These are phyloP conservation scores for Gymnopus androsaceus DNA, from an alignment of 1,284 basidiomycete genomes.

Conservation along the genomic window DNA sequence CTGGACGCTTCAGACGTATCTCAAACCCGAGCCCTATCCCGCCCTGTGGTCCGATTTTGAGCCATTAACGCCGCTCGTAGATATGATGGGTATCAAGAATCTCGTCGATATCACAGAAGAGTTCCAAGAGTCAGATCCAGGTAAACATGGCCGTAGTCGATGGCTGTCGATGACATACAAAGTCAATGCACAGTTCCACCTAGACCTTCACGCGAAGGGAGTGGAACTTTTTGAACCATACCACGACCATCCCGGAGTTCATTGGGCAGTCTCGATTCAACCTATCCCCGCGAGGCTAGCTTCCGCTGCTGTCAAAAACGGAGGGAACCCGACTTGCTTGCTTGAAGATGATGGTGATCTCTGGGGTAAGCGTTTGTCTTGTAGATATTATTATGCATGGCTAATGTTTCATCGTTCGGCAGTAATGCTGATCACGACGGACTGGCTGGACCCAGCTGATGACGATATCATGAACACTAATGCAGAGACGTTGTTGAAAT, in stretches of 20 bases:
- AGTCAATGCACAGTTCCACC: conserved; percentile 21
- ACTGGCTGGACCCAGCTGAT: conserved; percentile 22
- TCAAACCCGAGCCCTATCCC: conserved; percentile 21
- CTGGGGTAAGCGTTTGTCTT: conserved; percentile 16
- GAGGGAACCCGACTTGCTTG: conserved; percentile 25
- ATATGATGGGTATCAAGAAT: conserved; percentile 24
- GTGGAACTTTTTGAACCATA: conserved; percentile 22
- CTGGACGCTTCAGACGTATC: conserved; percentile 25
- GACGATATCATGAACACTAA: conserved; percentile 21
- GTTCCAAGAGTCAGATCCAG: conserved; percentile 20
- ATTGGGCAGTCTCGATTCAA: conserved; percentile 22
- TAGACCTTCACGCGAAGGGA: conserved; percentile 22
- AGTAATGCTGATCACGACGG: conserved; percentile 17
- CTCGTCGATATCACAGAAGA: conserved; percentile 23
- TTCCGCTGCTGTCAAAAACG: conserved; percentile 15
- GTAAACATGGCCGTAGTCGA: conserved; percentile 17
- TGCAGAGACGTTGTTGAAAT: conserved; percentile 15
- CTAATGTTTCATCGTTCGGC: conserved; percentile 3
- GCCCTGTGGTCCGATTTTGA: conserved; percentile 21
- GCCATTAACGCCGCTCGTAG: conserved; percentile 15
- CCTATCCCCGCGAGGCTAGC: conserved; percentile 20
- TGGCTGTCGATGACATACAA: conserved; percentile 24
- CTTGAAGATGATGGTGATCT: conserved; percentile 20
- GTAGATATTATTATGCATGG: background rate
- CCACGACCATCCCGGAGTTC: conserved; percentile 18